A percentile compares a stretch with the other conserved stretches of the same genome.
Evolutionary conservation across 768 basidiomycete species (phyloP).

Genomic region (Paxillus ammoniavirescens): DNA sequence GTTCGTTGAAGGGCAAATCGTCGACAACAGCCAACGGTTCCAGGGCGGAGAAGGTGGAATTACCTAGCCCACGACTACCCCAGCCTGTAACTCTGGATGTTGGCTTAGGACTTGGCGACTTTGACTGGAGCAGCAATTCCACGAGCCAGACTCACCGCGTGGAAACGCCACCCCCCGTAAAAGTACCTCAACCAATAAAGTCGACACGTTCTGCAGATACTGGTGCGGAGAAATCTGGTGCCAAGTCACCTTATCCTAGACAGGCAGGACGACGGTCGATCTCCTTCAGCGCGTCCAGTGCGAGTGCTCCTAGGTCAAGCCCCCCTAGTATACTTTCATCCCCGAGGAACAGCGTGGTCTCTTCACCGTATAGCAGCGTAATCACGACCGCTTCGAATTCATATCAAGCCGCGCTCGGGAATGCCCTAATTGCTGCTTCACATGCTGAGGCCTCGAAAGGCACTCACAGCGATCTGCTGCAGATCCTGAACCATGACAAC

Average conservation of each 20-base stretch:
- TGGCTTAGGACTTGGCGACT: slow-evolving; percentile 54
- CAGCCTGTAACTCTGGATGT: slow-evolving; percentile 53
- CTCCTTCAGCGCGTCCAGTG: slow-evolving; percentile 48
- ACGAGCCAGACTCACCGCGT: slow-evolving; percentile 10
- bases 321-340: slow-evolving; percentile 53
- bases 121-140: slow-evolving; percentile 46
- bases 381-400: slow-evolving; percentile 25
- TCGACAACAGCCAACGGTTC: slow-evolving; percentile 25
- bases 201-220: slow-evolving; percentile 22
- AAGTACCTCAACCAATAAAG: slow-evolving; percentile 16
- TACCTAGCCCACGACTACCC: slow-evolving; percentile 52
- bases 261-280: slow-evolving; percentile 66
- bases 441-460: slow-evolving; percentile 94
- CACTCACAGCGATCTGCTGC: slow-evolving; percentile 85
- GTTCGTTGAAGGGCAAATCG: slow-evolving; percentile 66
- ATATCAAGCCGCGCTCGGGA: slow-evolving; percentile 73
- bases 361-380: slow-evolving; percentile 22
- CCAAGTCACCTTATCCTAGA: slow-evolving; percentile 40
- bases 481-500: slow-evolving; percentile 88
- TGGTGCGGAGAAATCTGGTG: slow-evolving; percentile 35
- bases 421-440: slow-evolving; percentile 88
- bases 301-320: slow-evolving; percentile 34
- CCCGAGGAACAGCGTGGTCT: slow-evolving; percentile 46
- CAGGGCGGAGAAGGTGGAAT: slow-evolving; percentile 37
- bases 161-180: slow-evolving; percentile 19